These are phyloP conservation scores for Tirmania nivea DNA, from an alignment of 495 filamentous ascomycete species.

Conservation along the genomic window DNA sequence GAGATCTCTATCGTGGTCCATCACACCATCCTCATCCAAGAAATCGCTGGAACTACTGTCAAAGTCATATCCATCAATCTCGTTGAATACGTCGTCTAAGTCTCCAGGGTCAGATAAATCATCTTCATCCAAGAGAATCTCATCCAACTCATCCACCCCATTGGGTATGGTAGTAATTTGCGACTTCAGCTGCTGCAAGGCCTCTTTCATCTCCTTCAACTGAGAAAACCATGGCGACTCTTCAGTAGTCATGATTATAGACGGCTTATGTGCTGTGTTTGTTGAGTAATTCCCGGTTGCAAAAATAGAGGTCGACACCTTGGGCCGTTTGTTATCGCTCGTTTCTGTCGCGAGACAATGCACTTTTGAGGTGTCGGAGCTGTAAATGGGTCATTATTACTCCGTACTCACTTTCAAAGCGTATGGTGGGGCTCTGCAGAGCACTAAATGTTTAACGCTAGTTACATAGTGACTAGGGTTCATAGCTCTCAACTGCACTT, in stretches of 20 bases:
- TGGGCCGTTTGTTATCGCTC: too few species aligned
- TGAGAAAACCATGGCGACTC: background rate
- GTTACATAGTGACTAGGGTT: too few species aligned
- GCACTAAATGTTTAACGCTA: background rate
- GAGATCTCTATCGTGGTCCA: constrained; percentile 34
- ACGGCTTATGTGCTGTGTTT: too few species aligned
- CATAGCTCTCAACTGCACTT: too few species aligned
- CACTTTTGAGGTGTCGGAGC: too few species aligned
- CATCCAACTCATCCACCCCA: background rate
- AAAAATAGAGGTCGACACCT: too few species aligned
- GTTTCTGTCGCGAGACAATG: too few species aligned
- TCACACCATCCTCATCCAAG: constrained; percentile 30
- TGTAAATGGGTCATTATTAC: too few species aligned
- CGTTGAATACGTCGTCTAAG: constrained; percentile 14
- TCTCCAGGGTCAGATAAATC: constrained; percentile 4
- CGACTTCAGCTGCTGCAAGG: background rate
- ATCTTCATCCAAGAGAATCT: constrained; percentile 5
- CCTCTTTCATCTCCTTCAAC: background rate
- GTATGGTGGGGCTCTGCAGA: background rate
- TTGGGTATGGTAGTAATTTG: background rate
- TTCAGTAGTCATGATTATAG: background rate
- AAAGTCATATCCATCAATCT: constrained; percentile 1
- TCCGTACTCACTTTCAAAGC: background rate
- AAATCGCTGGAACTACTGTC: constrained; percentile 26
- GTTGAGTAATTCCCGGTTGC: too few species aligned